Conservation (phyloP, 2,329 filamentous ascomycete species). For the Myriosclerotinia duriaeana region DNA sequence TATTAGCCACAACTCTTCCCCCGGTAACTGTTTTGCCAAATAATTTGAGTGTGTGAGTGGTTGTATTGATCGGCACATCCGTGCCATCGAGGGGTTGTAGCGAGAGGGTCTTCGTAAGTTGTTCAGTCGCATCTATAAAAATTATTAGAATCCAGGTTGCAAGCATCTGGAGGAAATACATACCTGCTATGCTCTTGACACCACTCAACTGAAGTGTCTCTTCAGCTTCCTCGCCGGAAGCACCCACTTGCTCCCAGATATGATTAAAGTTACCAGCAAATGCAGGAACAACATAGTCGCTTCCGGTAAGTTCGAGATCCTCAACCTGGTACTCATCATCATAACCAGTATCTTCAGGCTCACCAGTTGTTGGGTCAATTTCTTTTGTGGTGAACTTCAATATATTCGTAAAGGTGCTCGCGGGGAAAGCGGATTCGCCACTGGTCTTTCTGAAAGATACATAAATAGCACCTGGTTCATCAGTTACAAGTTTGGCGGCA, state of each 20-base stretch:
- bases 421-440: slow-evolving; percentile 74
- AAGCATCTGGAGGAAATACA: slow-evolving; percentile 16
- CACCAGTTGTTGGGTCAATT: slow-evolving; percentile 89
- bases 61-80: slow-evolving; percentile 83
- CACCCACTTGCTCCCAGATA: slow-evolving; percentile 90
- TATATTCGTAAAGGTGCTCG: slow-evolving; percentile 82
- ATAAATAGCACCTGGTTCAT: slow-evolving; percentile 90
- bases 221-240: slow-evolving; percentile 82
- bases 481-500: slow-evolving; percentile 75
- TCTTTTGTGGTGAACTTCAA: slow-evolving; percentile 98
- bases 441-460: slow-evolving; percentile 86
- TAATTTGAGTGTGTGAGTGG: slow-evolving; percentile 91
- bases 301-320: slow-evolving; percentile 84
- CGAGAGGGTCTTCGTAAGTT: slow-evolving; percentile 81
- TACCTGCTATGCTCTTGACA: slow-evolving; percentile 90
- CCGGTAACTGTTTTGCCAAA: slow-evolving; percentile 93
- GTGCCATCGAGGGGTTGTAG: slow-evolving; percentile 93
- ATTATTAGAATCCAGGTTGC: slow-evolving; percentile 34
- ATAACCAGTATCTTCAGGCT: slow-evolving; percentile 89
- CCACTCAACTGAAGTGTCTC: slow-evolving; percentile 87
- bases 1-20: slow-evolving; percentile 80
- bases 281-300: slow-evolving; percentile 89
- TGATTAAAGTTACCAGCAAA: slow-evolving; percentile 95
- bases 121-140: slow-evolving; percentile 78
- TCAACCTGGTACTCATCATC: slow-evolving; percentile 98